Evolutionary conservation across 345 rosid genomes (phyloP), one percentile per base, ranked within the genome.

Genomic region (Cardamine chenopodiifolia): DNA sequence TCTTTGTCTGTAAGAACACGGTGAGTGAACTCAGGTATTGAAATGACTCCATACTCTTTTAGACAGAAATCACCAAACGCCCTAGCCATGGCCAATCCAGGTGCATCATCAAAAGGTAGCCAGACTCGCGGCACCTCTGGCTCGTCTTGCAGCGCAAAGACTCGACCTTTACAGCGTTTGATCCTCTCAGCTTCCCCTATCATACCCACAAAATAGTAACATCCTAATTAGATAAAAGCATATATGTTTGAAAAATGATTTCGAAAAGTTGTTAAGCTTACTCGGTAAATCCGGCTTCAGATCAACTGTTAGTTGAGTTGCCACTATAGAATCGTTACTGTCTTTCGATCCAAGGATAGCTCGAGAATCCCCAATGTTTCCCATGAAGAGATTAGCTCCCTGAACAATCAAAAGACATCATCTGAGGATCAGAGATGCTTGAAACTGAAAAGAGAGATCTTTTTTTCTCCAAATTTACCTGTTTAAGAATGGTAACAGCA

Each of bases 31-130:
- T 92, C 99, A 2, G 98, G 99, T 68, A 90, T 78, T 0, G 98
- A 96, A 63, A 96, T 96, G 55, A 96, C 99, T 55, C 99, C 99
- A 73, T 96, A 96, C 15, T 95, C 99, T 86, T 95, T 95, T 70
- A 95, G 78, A 85, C 99, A 95, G 73, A 95, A 95, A 82, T 90
- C 99, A 15, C 99, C 99, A 70, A 96, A 96, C 32, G 99, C 99
- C 66, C 99, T 88, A 37, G 99, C 99, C 98, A 96, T 96, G 71
- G 99, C 99, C 14, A 96, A 77, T 44, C 99, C 99, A 42, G 98
- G 99, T 58, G 98, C 98, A 81, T 96, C 97, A 85, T 96, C 99
- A 74, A 85, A 96, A 63, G 99, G 99, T 86, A 96, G 78, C 99
- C 99, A 96, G 50, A 96, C 99, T 82, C 98, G 90, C 2, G 87